Conservation (phyloP, 495 filamentous ascomycete species). For the Tuber microsphaerosporum region DNA sequence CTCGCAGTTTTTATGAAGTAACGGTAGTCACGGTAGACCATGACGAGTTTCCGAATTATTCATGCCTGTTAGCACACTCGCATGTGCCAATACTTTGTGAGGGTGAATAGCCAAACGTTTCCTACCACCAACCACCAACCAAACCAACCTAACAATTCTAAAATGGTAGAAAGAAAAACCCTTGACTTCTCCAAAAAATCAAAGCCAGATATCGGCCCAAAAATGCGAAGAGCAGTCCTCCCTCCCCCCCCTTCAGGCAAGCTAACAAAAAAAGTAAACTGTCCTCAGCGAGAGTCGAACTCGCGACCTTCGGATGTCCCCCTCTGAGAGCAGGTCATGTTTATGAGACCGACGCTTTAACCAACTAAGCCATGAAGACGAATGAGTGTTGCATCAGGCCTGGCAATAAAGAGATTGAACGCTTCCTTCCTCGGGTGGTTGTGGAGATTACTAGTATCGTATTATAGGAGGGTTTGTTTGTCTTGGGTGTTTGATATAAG, state of each 20-base stretch:
- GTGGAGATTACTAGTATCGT: too few relatives aligned
- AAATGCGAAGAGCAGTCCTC: not conserved
- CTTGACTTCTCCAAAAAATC: not conserved
- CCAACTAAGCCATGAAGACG: slow-evolving; percentile 39
- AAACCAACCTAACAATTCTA: not conserved
- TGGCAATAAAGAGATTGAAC: not conserved
- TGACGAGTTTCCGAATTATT: not conserved
- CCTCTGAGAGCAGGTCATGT: slow-evolving; percentile 32
- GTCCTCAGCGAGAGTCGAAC: slow-evolving; percentile 38
- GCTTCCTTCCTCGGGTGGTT: too few relatives aligned
- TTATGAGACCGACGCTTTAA: slow-evolving; percentile 40
- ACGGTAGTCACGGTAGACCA: not conserved
- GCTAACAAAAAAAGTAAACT: not conserved
- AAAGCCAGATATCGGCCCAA: not conserved
- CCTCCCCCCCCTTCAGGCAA: too few relatives aligned
- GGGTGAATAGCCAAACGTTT: not conserved
- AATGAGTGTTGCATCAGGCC: not conserved
- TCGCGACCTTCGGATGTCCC: slow-evolving; percentile 39
- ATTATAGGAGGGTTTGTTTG: too few relatives aligned
- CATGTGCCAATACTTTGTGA: not conserved
- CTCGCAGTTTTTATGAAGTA: not conserved
- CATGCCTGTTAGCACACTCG: not conserved
- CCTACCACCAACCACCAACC: not conserved
- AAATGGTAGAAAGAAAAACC: not conserved
- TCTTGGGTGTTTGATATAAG: too few relatives aligned